These are phyloP conservation scores for Hypoxylon sp. DNA, from an alignment of 2,329 filamentous ascomycete species.

Conservation along the genomic window DNA sequence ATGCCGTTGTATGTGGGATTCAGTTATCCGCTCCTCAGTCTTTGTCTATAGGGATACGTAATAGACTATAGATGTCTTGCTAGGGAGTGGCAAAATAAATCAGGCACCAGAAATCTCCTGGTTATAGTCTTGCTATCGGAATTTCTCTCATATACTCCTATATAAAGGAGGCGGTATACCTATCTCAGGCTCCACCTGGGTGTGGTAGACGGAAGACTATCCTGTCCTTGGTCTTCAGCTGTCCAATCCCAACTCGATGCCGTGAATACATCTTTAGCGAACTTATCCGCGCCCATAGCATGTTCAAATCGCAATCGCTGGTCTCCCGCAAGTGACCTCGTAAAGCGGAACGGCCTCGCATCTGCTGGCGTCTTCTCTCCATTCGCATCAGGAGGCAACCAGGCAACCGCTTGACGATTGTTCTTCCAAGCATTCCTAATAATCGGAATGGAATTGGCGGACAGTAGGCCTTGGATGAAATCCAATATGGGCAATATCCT, in stretches of 20 bases:
- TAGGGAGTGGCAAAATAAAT: not conserved
- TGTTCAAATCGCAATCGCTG: constrained; percentile 66
- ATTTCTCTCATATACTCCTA: not conserved
- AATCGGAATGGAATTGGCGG: constrained; percentile 62
- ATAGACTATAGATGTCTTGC: not conserved
- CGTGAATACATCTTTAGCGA: constrained; percentile 69
- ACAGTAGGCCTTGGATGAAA: constrained; percentile 71
- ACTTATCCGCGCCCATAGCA: constrained; percentile 64
- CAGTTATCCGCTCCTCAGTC: not conserved
- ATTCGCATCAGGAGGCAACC: constrained; percentile 54
- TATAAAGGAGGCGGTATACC: not conserved
- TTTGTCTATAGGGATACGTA: constrained; percentile 23
- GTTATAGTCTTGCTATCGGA: not conserved
- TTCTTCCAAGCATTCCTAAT: constrained; percentile 64
- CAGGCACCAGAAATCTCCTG: not conserved
- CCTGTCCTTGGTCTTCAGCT: constrained; percentile 59
- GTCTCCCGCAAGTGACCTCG: constrained; percentile 65
- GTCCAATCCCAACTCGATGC: constrained; percentile 74
- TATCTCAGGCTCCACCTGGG: constrained; percentile 48
- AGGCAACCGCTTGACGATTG: constrained; percentile 59
- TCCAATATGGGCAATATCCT: constrained; percentile 77
- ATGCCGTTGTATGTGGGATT: not conserved
- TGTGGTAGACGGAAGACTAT: constrained; percentile 46
- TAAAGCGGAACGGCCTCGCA: constrained; percentile 63
- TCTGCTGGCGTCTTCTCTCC: constrained; percentile 40